These are phyloP conservation scores for Tetradesmus obliquus DNA, from an alignment of 139 green algal species.

Conservation along the genomic window DNA sequence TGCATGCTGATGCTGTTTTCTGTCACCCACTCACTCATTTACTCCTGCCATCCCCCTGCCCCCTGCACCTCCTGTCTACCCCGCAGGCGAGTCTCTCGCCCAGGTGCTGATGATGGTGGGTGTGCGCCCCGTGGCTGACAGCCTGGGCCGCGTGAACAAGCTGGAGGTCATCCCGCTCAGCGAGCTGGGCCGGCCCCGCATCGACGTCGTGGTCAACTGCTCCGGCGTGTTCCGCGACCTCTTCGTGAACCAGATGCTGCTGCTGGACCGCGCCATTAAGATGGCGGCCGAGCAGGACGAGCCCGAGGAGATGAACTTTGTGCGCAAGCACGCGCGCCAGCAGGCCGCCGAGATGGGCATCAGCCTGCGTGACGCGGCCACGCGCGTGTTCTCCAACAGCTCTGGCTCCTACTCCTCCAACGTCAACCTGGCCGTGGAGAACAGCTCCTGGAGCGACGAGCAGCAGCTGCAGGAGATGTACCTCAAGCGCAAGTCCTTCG, in stretches of 20 bases:
- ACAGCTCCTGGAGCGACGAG: constrained; percentile 96
- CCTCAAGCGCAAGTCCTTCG: constrained; percentile 96
- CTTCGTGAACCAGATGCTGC: constrained; percentile 92
- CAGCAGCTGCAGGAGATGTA: constrained; percentile 98
- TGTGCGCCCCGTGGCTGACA: constrained; percentile 93
- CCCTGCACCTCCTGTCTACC: neutral
- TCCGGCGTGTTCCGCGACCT: constrained; percentile 99
- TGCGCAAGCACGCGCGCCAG: constrained; percentile 98
- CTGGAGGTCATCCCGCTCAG: constrained; percentile 98
- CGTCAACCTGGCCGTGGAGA: constrained; percentile 99
- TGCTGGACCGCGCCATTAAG: constrained; percentile 97
- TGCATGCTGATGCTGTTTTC: neutral
- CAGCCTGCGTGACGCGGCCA: constrained; percentile 91
- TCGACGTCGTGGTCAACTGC: constrained; percentile 99
- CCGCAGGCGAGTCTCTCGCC: constrained; percentile 19
- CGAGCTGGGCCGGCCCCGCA: constrained; percentile 94
- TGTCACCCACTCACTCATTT: neutral
- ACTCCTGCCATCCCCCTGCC: neutral
- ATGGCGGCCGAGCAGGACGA: constrained; percentile 98
- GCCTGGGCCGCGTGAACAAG: constrained; percentile 99
- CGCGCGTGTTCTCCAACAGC: constrained; percentile 97
- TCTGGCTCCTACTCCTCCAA: constrained; percentile 97
- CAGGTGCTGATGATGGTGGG: constrained; percentile 96
- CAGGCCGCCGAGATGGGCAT: constrained; percentile 91
- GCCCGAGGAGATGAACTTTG: constrained; percentile 99